Evolutionary conservation across 192 early-diverging fungal species (phyloP), one percentile per base, ranked within the genome.

Genomic region (Backusella westeae): DNA sequence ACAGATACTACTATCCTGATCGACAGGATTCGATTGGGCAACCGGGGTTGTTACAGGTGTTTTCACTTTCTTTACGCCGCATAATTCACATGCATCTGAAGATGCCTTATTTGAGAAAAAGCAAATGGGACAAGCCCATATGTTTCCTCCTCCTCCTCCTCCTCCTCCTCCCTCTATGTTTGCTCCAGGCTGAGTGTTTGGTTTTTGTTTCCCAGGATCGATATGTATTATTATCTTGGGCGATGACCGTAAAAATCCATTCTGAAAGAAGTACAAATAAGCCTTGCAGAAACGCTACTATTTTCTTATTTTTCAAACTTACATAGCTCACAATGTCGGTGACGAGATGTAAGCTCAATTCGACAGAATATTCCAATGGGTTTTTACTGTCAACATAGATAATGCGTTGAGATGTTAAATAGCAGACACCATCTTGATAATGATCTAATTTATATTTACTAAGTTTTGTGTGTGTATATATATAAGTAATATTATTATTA

Each of bases 361-460:
- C 87, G 7, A 90, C 82, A 7, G 93, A 94, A 32, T 89, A 74
- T 42, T 83, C 78, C 5, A 76, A 80, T 2, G 92, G 89, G 10
- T 81, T 73, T 38, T 86, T 83, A 53, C 84, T 82, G 79, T 95
- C 91, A 17, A 97, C 89, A 83, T 95, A 97, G n/a, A 96, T 80
- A 35, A 97, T 79, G 32, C 94, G 87, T 72, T 91, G 89, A 3
- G 81, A 85, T 8, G 96, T 95, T 59, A 93, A 77, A 72, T 94
- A 95, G 21, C 89, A 85, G 0, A 90, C 88, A 6, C 96, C 96
- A 72, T 87, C 88, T 75, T 94, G 91, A 77, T 90, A 91, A 44
- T 90, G 85, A 34, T 87, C 83, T 44, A 87, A 71, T 70, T 91
- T 90, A 4, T 76, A 59, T 23, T 89, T 88, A 6, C 92, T 92